These are phyloP conservation scores for Sclerotinia nivalis DNA, from an alignment of 2,329 filamentous ascomycete species.

Conservation along the genomic window DNA sequence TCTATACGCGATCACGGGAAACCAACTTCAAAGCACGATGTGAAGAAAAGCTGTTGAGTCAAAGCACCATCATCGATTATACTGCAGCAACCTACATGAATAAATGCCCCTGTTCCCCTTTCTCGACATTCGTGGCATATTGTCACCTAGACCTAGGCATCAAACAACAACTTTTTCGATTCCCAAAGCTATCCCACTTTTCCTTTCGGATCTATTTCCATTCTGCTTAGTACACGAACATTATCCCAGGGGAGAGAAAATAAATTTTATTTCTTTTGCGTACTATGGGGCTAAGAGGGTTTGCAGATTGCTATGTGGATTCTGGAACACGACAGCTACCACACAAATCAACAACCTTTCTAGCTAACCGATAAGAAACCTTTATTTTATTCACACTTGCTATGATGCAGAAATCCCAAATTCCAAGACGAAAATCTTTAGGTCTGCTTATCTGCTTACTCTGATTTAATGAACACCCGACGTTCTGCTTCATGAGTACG, in stretches of 20 bases:
- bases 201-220: no score
- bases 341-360: background rate
- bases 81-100: no score
- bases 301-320: background rate
- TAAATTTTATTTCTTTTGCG: background rate
- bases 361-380: conserved; percentile 2
- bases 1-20: no score
- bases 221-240: no score
- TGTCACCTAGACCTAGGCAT: no score
- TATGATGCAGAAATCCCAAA: background rate
- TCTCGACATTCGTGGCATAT: no score
- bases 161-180: no score
- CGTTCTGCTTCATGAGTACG: background rate
- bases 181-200: no score
- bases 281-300: background rate
- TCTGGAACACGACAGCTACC: background rate
- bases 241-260: background rate
- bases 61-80: no score
- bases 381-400: background rate
- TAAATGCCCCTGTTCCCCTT: no score
- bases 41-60: no score
- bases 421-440: background rate
- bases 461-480: background rate
- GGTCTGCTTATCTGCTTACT: background rate
- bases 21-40: no score